phyloP scores from a whole-genome alignment of 2,329 filamentous ascomycete genomes.

The Colletotrichum melonis region DNA sequence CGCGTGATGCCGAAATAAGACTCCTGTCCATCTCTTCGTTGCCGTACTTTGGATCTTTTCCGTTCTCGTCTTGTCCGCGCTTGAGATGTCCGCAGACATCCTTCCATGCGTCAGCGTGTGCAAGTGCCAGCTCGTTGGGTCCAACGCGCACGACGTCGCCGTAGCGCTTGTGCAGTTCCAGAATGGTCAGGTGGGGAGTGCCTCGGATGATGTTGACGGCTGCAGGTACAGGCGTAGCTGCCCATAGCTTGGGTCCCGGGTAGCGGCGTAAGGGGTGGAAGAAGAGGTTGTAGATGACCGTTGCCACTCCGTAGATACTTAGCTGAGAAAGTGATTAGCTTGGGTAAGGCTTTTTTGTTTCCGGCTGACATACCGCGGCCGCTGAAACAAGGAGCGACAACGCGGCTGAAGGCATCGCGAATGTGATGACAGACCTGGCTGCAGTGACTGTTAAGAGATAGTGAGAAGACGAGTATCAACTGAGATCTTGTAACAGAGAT shows the following conservation, averaged over 20 bases:
- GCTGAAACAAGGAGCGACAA: too few relatives aligned
- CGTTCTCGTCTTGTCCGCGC: slow-evolving; percentile 15
- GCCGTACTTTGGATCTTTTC: slow-evolving; percentile 7
- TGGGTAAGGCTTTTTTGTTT: too few relatives aligned
- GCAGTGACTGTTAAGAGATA: too few relatives aligned
- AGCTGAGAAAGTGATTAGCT: not conserved
- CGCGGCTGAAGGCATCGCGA: too few relatives aligned
- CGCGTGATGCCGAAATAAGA: slow-evolving; percentile 2
- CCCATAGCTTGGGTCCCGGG: slow-evolving; percentile 42
- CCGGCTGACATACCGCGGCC: too few relatives aligned
- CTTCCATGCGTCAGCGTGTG: slow-evolving; percentile 47
- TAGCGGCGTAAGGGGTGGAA: slow-evolving; percentile 46
- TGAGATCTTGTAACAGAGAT: too few relatives aligned
- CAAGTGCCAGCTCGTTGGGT: slow-evolving; percentile 53
- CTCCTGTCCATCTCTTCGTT: not conserved
- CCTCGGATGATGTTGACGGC: slow-evolving; percentile 2
- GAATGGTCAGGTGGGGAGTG: not conserved
- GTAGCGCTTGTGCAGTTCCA: slow-evolving; percentile 38
- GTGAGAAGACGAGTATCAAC: too few relatives aligned
- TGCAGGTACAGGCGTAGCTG: slow-evolving; percentile 10
- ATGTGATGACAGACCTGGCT: too few relatives aligned
- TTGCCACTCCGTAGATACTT: not conserved
- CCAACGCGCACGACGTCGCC: slow-evolving; percentile 51
- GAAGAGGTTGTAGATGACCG: slow-evolving; percentile 44
- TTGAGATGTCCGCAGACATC: slow-evolving; percentile 50